Base-by-base conservation (phyloP, 2,329 filamentous ascomycete genomes). In the Ophiostoma quercus region DNA sequence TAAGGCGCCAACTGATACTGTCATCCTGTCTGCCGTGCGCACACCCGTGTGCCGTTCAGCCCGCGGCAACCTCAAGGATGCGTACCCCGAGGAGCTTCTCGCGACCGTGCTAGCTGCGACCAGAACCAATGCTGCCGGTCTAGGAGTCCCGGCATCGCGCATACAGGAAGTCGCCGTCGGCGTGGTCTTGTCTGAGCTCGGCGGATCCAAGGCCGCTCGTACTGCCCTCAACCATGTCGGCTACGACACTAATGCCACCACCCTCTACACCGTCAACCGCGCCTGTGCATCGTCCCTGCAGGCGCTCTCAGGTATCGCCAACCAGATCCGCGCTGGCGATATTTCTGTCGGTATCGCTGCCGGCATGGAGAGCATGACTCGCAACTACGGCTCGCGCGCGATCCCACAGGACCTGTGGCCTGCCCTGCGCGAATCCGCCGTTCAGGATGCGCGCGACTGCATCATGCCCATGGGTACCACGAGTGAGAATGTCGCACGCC, bases 291-390 rank as follows among this genome's bases (percentile, higher is more conserved):
- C 88, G 7, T 90, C 90, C 2, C 84, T 97, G 67, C 89, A 92
- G 74, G 89, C 90, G 34, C 90, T 97, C 67, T 90, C 92, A 1
- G 81, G 84, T 16, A 83, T 96, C 2, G 90, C 91, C 5, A 88
- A 90, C 70, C 84, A 89, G 72, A 95, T 97, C 74, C 85, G 87
- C n/a, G 83, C 85, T 0, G 92, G 91, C 1, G 85, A 87, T 74
- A 90, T 94, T 68, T 85, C 88, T 72, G 83, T 85, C 0, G 94
- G 92, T 71, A 87, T 97, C 72, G 94, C 89, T 11, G 94, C 91
- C 1, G 94, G 94, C 39, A 97, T 96, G 91, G 94, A 97, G 85
- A 94, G 90, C 81, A 97, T 97, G 94, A 96, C 92, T 73, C 82
- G 90, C 74, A 97, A 97, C 80, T 97, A 97, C 79, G 93, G 89